Base-by-base conservation (phyloP, 2,329 filamentous ascomycete species). In the Podosphaera xanthii region DNA sequence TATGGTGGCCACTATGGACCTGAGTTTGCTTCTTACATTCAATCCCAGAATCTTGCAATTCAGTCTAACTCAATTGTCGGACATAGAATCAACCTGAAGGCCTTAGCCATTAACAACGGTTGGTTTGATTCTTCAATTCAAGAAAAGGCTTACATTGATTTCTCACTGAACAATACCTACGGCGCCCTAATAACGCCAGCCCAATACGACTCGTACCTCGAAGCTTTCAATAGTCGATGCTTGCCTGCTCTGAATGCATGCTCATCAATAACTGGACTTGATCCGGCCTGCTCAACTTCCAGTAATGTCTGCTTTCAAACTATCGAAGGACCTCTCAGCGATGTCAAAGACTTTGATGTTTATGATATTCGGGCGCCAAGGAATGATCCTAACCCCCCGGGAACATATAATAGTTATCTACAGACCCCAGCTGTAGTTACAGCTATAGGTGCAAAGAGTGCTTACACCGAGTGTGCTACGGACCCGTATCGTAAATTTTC, bases 271-370 rank as follows among this genome's bases (percentile, higher is more conserved):
- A 68, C 90, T 0, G 91, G 91, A 4, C 95, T 86, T 9, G 95
- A 77, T 36, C 79, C 79, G 54, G 75, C 75, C 74, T 97, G 91
- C n/a, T 89, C 85, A 64, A 84, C 83, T 49, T 72, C 70, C 44
- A 79, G 81, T 84, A 65, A 58, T 30, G 59, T 56, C 1, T 62
- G 61, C 57, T 59, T 59, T 30, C 52, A 63, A 38, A 60, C 64
- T 31, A 71, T 75, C 49, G 72, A 75, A 59, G 64, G 65, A 6
- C 65, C 66, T 4, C 66, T 73, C 35, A 64, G 60, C 33, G n/a
- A 61, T 1, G 59, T 62, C 3, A 65, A 61, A 6, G 63, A 70
- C 57, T 69, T 69, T 59, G 64, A 70, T 48, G 60, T 61, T 31
- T 65, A 65, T 60, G 63, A 69, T 59, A 61, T 69, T 42, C 61